Evolutionary conservation across 345 rosid species (phyloP), one percentile per base, ranked within the genome.

Genomic region (Eutrema yunnanense): DNA sequence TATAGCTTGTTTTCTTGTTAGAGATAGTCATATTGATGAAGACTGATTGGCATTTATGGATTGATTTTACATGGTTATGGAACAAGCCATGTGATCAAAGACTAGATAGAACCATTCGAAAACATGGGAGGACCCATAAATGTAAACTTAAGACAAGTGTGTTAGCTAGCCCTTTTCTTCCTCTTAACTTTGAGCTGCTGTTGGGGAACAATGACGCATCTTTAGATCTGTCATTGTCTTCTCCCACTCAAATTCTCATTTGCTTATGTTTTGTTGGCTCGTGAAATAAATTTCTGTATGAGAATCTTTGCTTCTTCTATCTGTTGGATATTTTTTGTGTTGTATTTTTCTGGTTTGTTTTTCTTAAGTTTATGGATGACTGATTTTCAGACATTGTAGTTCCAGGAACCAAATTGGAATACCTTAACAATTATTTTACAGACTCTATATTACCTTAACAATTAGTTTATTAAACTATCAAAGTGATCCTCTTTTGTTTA

Each of bases 41-140:
- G 19, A 61, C 43, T 30, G n/a, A 44, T 55, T 53, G 43, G 42
- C 65, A 66, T 44, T 27, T 14, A 14, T 8, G 29, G 70, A 38
- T 46, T 46, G 63, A 36, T 61, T 51, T 37, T 53, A 69, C 71
- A 56, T 69, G 60, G 53, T 13, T 22, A 56, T 76, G 48, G 26
- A 70, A 57, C 71, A 76, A 62, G 56, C 79, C 71, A 76, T 70
- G 79, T 63, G 79, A 48, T 63, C 6, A 69, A 75, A 61, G 16
- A 16, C 16, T 16, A 16, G 16, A 16, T 16, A 16, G 16, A 16
- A 16, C 16, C 16, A 16, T 16, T 16, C 16, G 16, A 16, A 16
- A 16, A 16, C 16, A 16, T 16, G 16, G 16, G 16, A 16, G 16
- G 16, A 16, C 16, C 16, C 16, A 16, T 16, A 16, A 16, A 16